phyloP scores from a whole-genome alignment of 2,329 filamentous ascomycete genomes.

The Lecanicillium sp. region DNA sequence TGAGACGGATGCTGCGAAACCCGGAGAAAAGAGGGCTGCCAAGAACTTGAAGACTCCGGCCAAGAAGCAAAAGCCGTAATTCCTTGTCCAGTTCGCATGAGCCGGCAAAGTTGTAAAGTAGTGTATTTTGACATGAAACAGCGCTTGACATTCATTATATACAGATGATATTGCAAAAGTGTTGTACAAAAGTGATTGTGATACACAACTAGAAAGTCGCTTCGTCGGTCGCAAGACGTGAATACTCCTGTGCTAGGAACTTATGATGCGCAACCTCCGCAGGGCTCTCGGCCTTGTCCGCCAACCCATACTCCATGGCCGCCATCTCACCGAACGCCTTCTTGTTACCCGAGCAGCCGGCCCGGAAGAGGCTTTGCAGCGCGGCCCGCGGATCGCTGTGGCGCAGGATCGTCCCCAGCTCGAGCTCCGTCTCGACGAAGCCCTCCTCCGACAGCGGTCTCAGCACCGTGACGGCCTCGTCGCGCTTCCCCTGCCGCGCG shows the following conservation, averaged over 20 bases:
- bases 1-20: conserved; percentile 16
- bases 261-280: conserved; percentile 18
- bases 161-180: no score
- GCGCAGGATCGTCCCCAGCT: conserved; percentile 23
- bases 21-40: conserved; percentile 21
- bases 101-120: no score
- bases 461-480: conserved; percentile 22
- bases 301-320: conserved; percentile 24
- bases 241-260: conserved; percentile 30
- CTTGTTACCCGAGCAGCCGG: conserved; percentile 21
- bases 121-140: no score
- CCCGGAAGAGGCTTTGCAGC: conserved; percentile 22
- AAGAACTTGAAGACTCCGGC: conserved; percentile 12
- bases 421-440: conserved; percentile 21
- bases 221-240: conserved; percentile 24
- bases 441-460: conserved; percentile 19
- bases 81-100: no score
- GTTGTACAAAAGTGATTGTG: neutral
- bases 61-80: conserved; percentile 25
- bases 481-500: conserved; percentile 10
- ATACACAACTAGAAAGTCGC: conserved; percentile 20
- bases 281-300: conserved; percentile 15
- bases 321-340: conserved; percentile 25
- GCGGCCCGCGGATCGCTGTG: conserved; percentile 19
- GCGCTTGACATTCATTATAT: no score